Conservation (phyloP, 768 basidiomycete genomes). For the Megacollybia marginata region DNA sequence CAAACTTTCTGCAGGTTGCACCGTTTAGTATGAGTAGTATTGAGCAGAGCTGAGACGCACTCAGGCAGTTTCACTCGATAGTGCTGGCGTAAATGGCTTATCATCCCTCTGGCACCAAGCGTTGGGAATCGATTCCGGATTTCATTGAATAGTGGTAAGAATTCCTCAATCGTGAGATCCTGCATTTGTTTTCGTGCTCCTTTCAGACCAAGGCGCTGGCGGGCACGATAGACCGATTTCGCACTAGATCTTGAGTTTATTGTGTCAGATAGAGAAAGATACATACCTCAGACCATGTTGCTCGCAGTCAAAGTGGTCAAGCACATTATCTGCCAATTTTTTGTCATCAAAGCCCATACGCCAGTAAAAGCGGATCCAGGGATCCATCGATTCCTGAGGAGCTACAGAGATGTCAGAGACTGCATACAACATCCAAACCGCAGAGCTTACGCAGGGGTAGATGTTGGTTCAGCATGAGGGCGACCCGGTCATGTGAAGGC, state of each 20-base stretch:
- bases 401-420: neutral
- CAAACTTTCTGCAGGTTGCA: conserved; percentile 1
- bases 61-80: conserved; percentile 7
- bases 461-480: conserved; percentile 4
- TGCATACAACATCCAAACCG: no score
- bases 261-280: neutral
- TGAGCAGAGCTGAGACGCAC: conserved; percentile 1
- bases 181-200: conserved; percentile 6
- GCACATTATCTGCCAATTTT: neutral
- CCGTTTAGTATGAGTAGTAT: no score
- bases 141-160: neutral
- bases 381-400: conserved; percentile 1
- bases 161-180: neutral
- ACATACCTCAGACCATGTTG: conserved; percentile 3
- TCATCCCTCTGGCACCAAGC: conserved; percentile 5
- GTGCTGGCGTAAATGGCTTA: neutral
- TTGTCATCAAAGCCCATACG: conserved; percentile 5
- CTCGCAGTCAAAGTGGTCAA: conserved; percentile 4
- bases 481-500: neutral
- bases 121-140: conserved; percentile 3
- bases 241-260: neutral
- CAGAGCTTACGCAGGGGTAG: conserved; percentile 5
- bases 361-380: conserved; percentile 4
- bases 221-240: conserved; percentile 3
- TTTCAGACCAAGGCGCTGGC: conserved; percentile 1